phyloP scores from a whole-genome alignment of 2,329 filamentous ascomycete genomes.

The Helminthosporium solani region DNA sequence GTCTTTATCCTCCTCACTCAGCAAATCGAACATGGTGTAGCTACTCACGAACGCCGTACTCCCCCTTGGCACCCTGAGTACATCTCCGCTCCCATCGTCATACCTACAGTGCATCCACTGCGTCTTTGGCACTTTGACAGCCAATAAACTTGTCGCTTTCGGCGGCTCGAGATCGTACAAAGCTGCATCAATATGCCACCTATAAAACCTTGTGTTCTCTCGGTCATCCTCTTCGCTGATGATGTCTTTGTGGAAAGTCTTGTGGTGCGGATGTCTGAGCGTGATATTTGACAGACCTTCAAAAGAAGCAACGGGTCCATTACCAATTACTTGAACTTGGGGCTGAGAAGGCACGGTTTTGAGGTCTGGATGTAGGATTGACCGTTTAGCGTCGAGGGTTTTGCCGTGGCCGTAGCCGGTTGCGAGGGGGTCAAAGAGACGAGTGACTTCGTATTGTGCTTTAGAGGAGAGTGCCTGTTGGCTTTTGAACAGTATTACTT shows the following conservation, averaged over 20 bases:
- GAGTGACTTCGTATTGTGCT: slow-evolving; percentile 73
- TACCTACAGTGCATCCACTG: slow-evolving; percentile 68
- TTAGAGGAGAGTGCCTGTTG: slow-evolving; percentile 65
- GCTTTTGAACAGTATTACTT: slow-evolving; percentile 70
- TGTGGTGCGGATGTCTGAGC: slow-evolving; percentile 74
- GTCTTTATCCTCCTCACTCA: slow-evolving; percentile 65
- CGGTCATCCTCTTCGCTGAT: slow-evolving; percentile 64
- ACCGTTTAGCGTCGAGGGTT: slow-evolving; percentile 65
- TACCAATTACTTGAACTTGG: slow-evolving; percentile 78
- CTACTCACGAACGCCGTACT: slow-evolving; percentile 75
- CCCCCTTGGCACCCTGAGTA: slow-evolving; percentile 67
- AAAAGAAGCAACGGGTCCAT: slow-evolving; percentile 68
- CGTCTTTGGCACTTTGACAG: slow-evolving; percentile 69
- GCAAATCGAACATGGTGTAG: slow-evolving; percentile 67
- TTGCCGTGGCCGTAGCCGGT: slow-evolving; percentile 74
- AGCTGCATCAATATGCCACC: slow-evolving; percentile 80
- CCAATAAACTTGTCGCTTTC: slow-evolving; percentile 69
- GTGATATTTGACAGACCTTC: slow-evolving; percentile 69
- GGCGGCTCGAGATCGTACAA: slow-evolving; percentile 75
- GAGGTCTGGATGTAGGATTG: slow-evolving; percentile 73
- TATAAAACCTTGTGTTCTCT: slow-evolving; percentile 63
- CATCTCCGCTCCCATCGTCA: slow-evolving; percentile 68
- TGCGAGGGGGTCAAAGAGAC: slow-evolving; percentile 67
- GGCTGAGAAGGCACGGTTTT: slow-evolving; percentile 80
- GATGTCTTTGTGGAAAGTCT: slow-evolving; percentile 68